Percentiles rank a stretch among this genome's conserved stretches.
Evolutionary conservation across 2,329 filamentous ascomycete species (phyloP).

Genomic region (Ophiostoma sp.): DNA sequence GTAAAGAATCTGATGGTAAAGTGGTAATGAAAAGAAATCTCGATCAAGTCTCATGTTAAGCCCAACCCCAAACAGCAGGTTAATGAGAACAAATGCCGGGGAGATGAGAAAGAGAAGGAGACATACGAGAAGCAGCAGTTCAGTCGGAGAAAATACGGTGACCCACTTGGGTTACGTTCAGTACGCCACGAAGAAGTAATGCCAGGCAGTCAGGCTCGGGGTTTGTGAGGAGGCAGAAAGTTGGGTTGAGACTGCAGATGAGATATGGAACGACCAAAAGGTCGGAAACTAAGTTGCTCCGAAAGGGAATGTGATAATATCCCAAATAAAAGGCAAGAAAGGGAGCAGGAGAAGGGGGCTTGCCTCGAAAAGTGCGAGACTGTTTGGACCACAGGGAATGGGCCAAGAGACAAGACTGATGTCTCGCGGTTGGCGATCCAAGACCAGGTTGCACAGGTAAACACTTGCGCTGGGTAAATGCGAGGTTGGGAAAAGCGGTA

Average conservation of each 20-base stretch:
- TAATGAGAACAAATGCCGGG: background rate
- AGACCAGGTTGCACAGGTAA: conserved; percentile 14
- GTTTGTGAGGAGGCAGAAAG: conserved; percentile 3
- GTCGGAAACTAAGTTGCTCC: background rate
- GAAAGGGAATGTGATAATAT: background rate
- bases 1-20: background rate
- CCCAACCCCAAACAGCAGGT: background rate
- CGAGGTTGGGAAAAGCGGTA: background rate
- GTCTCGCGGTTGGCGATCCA: conserved; percentile 10
- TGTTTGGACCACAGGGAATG: background rate
- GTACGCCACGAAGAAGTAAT: conserved; percentile 17
- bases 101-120: background rate
- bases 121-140: background rate
- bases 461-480: conserved; percentile 7
- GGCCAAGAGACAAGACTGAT: background rate
- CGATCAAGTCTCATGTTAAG: background rate
- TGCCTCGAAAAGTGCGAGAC: background rate
- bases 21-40: background rate
- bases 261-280: background rate
- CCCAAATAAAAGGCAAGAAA: background rate
- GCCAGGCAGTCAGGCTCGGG: conserved; percentile 6
- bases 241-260: background rate
- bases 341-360: background rate
- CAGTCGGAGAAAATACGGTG: conserved; percentile 10
- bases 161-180: conserved; percentile 28